Evolutionary conservation across 257 asterid species (phyloP), one percentile per base, ranked within the genome.

Genomic region (Voacanga thouarsii): DNA sequence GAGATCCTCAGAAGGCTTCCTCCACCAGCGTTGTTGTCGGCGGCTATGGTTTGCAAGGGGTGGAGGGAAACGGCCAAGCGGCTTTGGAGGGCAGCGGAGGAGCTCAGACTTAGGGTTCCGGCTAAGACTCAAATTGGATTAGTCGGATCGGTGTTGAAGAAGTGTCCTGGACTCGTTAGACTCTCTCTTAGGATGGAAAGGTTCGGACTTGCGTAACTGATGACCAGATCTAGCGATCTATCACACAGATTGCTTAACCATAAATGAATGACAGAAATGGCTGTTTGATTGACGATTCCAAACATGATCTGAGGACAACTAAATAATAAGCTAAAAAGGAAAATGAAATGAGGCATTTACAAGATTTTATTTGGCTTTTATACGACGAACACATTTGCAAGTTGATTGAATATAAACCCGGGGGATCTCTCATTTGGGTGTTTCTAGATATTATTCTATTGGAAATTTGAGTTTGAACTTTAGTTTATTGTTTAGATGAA

Each of bases 61-160:
- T 96, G 97, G 98, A 89, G 97, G 81, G 95, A 92, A 67, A 81
- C 90, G 69, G 78, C 92, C 39, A 90, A 80, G 84, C 80, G 80
- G 90, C 75, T 96, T 26, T 93, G 99, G 99, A 82, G 84, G 65
- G 96, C 93, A 80, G 91, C 95, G 80, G 97, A 92, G 88, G 97
- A 96, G 90, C 91, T 96, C 6, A 79, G 94, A 45, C 92, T 96
- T 53, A 84, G 92, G 84, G 97, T 96, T 78, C 96, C 99, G 49
- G 86, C 90, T 53, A 87, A 80, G 72, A 85, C 98, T 24, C 94
- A 89, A 81, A 85, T 96, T 64, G 97, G 97, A 73, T 87, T 87
- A 64, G 92, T 92, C 75, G 98, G 97, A 87, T 96, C 97, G 70
- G 85, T 96, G 67, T 68, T 93, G 90, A 94, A 93, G 88, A 96